phyloP scores from a whole-genome alignment of 768 basidiomycete genomes.

The Suillus luteus region DNA sequence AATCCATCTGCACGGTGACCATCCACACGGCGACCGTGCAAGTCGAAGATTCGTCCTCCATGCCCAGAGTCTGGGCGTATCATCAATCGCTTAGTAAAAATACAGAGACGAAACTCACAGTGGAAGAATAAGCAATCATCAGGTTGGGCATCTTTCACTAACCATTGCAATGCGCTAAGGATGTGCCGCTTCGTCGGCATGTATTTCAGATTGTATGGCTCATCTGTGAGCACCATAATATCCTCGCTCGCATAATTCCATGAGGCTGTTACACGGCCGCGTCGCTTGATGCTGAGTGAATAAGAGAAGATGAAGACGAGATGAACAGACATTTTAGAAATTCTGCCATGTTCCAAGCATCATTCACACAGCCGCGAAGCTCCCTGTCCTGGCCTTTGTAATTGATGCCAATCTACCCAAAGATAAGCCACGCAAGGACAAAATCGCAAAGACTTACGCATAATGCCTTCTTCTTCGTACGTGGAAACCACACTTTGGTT shows the following conservation, averaged over 20 bases:
- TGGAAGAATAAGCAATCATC: conserved; percentile 74
- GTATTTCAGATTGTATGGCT: conserved; percentile 35
- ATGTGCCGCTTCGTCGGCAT: conserved; percentile 51
- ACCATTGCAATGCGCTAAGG: conserved; percentile 51
- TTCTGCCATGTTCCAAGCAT: conserved; percentile 70
- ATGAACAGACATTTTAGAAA: conserved; percentile 47
- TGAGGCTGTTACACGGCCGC: conserved; percentile 22
- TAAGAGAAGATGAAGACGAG: neutral
- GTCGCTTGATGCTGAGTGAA: neutral
- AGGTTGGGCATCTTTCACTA: conserved; percentile 59
- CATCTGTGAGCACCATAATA: conserved; percentile 52
- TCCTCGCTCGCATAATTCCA: conserved; percentile 48
- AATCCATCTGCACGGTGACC: neutral
- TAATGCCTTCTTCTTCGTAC: neutral
- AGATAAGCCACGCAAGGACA: neutral
- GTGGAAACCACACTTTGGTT: neutral
- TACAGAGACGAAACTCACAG: conserved; percentile 31
- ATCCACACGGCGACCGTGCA: neutral
- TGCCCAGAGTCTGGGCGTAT: neutral
- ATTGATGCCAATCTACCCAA: conserved; percentile 75
- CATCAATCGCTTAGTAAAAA: neutral
- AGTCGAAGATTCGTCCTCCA: conserved; percentile 7
- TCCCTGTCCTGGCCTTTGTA: conserved; percentile 65
- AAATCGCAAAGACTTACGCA: neutral
- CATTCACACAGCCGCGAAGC: conserved; percentile 84